phyloP scores from a whole-genome alignment of 2,329 filamentous ascomycete species.

The Talaromyces funiculosus region DNA sequence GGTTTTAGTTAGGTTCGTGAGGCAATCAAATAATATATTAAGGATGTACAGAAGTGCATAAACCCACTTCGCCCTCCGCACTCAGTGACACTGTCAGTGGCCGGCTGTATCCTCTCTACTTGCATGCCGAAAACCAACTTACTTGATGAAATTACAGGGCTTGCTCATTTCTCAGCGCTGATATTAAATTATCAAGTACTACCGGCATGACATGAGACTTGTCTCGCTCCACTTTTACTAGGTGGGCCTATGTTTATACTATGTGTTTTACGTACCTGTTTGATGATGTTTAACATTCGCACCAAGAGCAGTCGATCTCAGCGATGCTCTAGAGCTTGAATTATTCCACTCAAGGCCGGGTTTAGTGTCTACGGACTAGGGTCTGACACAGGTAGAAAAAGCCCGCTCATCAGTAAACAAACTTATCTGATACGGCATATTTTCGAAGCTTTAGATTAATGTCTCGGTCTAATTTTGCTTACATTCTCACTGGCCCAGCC shows the following conservation, averaged over 20 bases:
- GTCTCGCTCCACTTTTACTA: not conserved
- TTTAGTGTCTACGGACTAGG: not conserved
- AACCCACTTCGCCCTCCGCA: not conserved
- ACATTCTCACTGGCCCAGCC: not conserved
- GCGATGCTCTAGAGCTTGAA: not conserved
- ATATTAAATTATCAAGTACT: not conserved
- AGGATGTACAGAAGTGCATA: not conserved
- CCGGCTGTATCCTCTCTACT: not conserved
- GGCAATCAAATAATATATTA: not conserved
- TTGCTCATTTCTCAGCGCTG: not conserved
- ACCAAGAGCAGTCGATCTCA: not conserved
- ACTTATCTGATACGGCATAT: not conserved
- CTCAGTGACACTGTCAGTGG: not conserved
- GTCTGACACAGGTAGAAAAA: not conserved
- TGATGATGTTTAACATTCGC: not conserved
- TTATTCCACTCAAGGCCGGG: not conserved
- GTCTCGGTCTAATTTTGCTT: not conserved
- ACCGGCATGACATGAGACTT: not conserved
- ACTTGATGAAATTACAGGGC: conserved; percentile 3
- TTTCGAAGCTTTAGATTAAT: not conserved
- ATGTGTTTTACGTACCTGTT: not conserved
- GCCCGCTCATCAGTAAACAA: not conserved
- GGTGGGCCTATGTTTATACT: not conserved
- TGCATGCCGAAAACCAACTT: not conserved
- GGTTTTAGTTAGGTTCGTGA: not conserved